Evolutionary conservation across 805 yeast species (phyloP).

Genomic region (Ogataea saltuana): DNA sequence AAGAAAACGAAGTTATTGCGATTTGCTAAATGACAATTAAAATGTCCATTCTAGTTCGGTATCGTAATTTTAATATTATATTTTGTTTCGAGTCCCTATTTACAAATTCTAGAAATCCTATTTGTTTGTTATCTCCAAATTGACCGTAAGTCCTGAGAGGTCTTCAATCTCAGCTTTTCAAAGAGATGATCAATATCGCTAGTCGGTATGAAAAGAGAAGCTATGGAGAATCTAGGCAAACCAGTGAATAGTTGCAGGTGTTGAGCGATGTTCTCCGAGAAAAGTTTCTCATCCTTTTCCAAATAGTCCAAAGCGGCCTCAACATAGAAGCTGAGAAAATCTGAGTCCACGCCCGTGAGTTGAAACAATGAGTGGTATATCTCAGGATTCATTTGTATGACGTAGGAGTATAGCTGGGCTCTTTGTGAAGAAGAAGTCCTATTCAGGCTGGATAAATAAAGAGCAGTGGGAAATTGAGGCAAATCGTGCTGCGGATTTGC

Average conservation of each 20-base stretch:
- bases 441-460: constrained; percentile 43
- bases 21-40: constrained; percentile 5
- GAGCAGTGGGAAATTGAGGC: constrained; percentile 48
- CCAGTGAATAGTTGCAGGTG: constrained; percentile 33
- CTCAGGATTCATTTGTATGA: constrained; percentile 33
- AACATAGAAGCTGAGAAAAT: constrained; percentile 47
- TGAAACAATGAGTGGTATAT: constrained; percentile 38
- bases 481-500: too few relatives aligned
- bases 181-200: constrained; percentile 18
- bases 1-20: background rate
- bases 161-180: constrained; percentile 6
- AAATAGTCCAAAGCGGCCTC: constrained; percentile 39
- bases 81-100: constrained; percentile 5
- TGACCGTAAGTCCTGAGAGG: constrained; percentile 13
- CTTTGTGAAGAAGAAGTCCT: constrained; percentile 32
- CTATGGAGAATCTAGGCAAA: constrained; percentile 39
- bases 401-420: constrained; percentile 38
- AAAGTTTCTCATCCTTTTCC: constrained; percentile 19
- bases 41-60: constrained; percentile 1
- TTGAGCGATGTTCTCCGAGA: constrained; percentile 24
- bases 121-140: constrained; percentile 23
- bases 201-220: constrained; percentile 37
- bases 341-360: constrained; percentile 49
- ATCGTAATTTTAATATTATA: constrained; percentile 5
- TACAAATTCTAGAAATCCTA: too few relatives aligned